These are phyloP conservation scores for Colletotrichum nymphaeae DNA, from an alignment of 2,329 filamentous ascomycete genomes.

Conservation along the genomic window DNA sequence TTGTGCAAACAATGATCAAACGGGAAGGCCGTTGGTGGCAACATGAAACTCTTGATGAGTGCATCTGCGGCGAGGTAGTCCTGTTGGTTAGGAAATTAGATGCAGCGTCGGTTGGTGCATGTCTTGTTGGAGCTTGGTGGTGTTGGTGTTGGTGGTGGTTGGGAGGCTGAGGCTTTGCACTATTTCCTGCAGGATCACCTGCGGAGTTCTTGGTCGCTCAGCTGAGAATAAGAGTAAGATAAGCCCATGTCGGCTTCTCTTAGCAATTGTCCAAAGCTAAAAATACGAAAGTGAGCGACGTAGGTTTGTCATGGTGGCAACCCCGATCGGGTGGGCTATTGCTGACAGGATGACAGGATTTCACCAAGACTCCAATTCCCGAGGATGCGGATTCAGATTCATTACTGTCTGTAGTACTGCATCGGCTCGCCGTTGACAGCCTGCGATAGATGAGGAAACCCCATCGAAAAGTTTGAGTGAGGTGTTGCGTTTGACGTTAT, in stretches of 20 bases:
- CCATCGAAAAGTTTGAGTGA: background rate
- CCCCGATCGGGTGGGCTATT: background rate
- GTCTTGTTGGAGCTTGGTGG: background rate
- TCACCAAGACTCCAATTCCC: background rate
- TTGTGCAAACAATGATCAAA: background rate
- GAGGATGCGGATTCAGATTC: background rate
- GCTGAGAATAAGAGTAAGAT: constrained; percentile 18
- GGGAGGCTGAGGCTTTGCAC: constrained; percentile 3
- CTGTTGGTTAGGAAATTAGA: background rate
- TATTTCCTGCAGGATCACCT: constrained; percentile 13
- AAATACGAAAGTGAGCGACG: constrained; percentile 14
- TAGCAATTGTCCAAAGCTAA: background rate
- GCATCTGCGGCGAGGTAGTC: background rate
- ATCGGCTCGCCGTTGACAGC: background rate
- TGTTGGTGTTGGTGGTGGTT: background rate
- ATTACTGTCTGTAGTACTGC: background rate
- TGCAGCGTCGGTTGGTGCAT: background rate
- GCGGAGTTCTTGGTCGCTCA: constrained; percentile 23
- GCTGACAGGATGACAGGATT: constrained; percentile 30
- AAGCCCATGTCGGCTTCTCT: constrained; percentile 3
- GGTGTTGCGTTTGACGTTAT: background rate
- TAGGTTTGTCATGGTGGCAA: constrained; percentile 13
- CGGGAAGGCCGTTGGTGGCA: background rate
- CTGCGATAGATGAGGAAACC: background rate
- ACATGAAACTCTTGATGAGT: background rate